phyloP scores from a whole-genome alignment of 495 filamentous ascomycete species.

The Xylaria scruposa region DNA sequence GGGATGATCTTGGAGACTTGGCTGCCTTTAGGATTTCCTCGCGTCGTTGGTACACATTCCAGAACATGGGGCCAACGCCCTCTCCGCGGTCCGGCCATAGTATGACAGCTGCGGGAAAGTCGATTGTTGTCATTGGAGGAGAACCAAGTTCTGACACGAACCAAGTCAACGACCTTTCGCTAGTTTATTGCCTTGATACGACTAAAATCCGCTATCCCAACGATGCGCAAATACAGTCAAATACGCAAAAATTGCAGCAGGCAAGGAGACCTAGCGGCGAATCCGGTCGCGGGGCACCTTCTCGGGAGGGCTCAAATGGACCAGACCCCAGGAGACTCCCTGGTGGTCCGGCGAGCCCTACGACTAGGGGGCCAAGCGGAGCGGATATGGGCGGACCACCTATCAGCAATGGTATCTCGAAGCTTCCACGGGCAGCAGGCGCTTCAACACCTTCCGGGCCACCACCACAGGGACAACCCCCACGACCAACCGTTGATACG shows the following conservation, averaged over 20 bases:
- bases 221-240: slow-evolving; percentile 65
- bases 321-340: slow-evolving; percentile 63
- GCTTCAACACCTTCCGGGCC: slow-evolving; percentile 79
- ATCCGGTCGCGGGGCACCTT: slow-evolving; percentile 51
- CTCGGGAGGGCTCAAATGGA: slow-evolving; percentile 68
- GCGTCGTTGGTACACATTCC: slow-evolving; percentile 97
- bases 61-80: slow-evolving; percentile 98
- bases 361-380: slow-evolving; percentile 39
- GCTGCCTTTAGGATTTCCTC: slow-evolving; percentile 93
- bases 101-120: slow-evolving; percentile 93
- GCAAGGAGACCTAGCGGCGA: slow-evolving; percentile 51
- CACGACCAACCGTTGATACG: slow-evolving; percentile 61
- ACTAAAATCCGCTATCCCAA: slow-evolving; percentile 94
- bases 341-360: slow-evolving; percentile 49
- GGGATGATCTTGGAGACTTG: slow-evolving; percentile 88
- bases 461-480: slow-evolving; percentile 85
- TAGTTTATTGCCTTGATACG: slow-evolving; percentile 92
- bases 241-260: slow-evolving; percentile 42
- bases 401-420: slow-evolving; percentile 56
- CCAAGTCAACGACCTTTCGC: slow-evolving; percentile 80
- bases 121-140: slow-evolving; percentile 89
- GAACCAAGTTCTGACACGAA: slow-evolving; percentile 88
- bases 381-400: slow-evolving; percentile 42
- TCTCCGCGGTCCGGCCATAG: slow-evolving; percentile 94
- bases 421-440: slow-evolving; percentile 72